Evolutionary conservation across 2,329 filamentous ascomycete species (phyloP).

Genomic region (Taxawa tesnikishii): DNA sequence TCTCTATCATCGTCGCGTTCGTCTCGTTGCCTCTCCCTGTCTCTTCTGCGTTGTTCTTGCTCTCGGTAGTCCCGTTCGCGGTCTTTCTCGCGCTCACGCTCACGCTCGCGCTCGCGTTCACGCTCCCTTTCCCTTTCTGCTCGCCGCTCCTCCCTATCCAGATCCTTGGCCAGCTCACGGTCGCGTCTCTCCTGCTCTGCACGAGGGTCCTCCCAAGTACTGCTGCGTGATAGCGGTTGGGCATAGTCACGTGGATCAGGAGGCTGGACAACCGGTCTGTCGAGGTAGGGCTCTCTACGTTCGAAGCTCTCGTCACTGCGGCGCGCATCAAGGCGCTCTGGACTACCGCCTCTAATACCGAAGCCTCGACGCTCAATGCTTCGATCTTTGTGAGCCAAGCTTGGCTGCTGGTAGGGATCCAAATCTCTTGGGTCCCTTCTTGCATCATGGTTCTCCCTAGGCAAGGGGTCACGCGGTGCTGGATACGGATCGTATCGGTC

Average conservation of each 20-base stretch:
- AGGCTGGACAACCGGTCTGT: conserved; percentile 5
- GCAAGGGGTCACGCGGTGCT: background rate
- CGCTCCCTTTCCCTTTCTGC: conserved; percentile 5
- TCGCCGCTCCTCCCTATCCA: conserved; percentile 11
- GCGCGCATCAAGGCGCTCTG: conserved; percentile 14
- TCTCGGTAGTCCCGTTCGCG: conserved; percentile 6
- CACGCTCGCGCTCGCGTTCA: conserved; percentile 11
- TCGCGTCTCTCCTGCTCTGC: conserved; percentile 12
- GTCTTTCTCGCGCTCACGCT: conserved; percentile 5
- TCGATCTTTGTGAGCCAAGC: conserved; percentile 24
- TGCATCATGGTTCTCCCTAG: conserved; percentile 29
- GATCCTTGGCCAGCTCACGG: conserved; percentile 15
- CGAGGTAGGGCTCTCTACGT: conserved; percentile 18
- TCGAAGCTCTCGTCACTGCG: conserved; percentile 29
- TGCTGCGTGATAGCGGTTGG: background rate
- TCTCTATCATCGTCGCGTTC: conserved; percentile 8
- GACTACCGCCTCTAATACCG: conserved; percentile 26
- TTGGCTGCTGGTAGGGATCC: background rate
- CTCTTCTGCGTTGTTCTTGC: conserved; percentile 7
- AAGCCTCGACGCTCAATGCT: conserved; percentile 35
- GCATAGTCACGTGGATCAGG: conserved; percentile 5
- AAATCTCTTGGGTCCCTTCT: conserved; percentile 26
- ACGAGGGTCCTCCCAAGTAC: background rate
- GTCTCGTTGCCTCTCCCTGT: conserved; percentile 8
- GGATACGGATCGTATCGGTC: conserved; percentile 28